Evolutionary conservation across 768 basidiomycete species (phyloP).

Genomic region (Melanogaster broomeanus): DNA sequence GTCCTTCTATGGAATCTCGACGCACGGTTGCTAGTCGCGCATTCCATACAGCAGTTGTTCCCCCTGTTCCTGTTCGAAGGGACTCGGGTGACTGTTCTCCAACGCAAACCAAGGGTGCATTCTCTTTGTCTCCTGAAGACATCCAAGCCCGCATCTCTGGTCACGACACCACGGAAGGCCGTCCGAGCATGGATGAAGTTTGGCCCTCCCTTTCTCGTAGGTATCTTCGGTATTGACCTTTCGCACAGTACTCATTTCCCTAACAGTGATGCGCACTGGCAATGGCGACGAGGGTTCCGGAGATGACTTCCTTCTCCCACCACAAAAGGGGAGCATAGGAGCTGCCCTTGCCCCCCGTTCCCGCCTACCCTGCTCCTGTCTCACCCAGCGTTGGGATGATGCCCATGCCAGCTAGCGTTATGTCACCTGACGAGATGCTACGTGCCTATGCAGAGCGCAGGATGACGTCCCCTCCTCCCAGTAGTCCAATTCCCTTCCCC

Average conservation of each 20-base stretch:
- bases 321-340: conserved; percentile 23
- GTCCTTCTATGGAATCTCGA: conserved; percentile 46
- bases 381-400: conserved; percentile 33
- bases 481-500: conserved; percentile 33
- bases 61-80: conserved; percentile 41
- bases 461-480: conserved; percentile 33
- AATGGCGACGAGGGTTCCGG: conserved; percentile 21
- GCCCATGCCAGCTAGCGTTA: conserved; percentile 40
- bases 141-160: conserved; percentile 55
- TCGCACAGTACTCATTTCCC: conserved; percentile 6
- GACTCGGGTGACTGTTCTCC: conserved; percentile 41
- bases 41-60: conserved; percentile 41
- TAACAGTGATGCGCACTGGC: conserved; percentile 74
- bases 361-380: conserved; percentile 22
- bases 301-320: conserved; percentile 50
- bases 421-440: conserved; percentile 76
- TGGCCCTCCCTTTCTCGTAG: conserved; percentile 69
- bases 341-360: conserved; percentile 35
- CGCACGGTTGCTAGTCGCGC: conserved; percentile 44
- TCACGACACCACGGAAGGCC: conserved; percentile 28
- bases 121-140: conserved; percentile 56
- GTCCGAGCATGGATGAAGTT: conserved; percentile 54
- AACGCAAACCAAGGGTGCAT: conserved; percentile 43
- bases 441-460: conserved; percentile 65
- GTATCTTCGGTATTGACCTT: conserved; percentile 22